These are phyloP conservation scores for Verticillium dahliae DNA, from an alignment of 2,329 filamentous ascomycete species.

Conservation along the genomic window DNA sequence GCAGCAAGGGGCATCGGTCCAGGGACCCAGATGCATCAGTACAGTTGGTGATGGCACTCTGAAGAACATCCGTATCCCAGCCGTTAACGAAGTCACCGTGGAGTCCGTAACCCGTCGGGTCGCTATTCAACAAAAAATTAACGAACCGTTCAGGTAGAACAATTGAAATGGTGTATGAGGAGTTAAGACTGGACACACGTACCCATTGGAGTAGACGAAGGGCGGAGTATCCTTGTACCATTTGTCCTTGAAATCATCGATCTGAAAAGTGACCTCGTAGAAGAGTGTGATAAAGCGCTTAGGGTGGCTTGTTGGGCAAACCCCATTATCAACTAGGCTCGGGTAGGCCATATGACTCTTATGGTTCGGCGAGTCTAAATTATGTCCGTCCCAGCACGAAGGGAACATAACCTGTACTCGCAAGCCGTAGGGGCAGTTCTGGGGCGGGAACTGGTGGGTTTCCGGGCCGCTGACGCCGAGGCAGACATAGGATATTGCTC, in stretches of 20 bases:
- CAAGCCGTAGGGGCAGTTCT: conserved; percentile 44
- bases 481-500: conserved; percentile 51
- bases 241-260: conserved; percentile 12
- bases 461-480: conserved; percentile 38
- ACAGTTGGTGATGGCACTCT: conserved; percentile 59
- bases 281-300: conserved; percentile 10
- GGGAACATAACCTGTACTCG: conserved; percentile 52
- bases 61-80: not conserved
- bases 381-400: conserved; percentile 56
- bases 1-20: conserved; percentile 53
- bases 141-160: not conserved
- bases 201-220: conserved; percentile 49
- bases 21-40: conserved; percentile 52
- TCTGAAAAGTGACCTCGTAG: conserved; percentile 10
- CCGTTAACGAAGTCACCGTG: conserved; percentile 11
- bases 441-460: conserved; percentile 44
- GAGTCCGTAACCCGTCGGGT: conserved; percentile 5
- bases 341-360: conserved; percentile 51
- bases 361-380: conserved; percentile 48
- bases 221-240: conserved; percentile 11
- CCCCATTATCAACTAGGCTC: conserved; percentile 9
- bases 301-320: conserved; percentile 10
- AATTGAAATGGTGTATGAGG: not conserved
- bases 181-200: conserved; percentile 6
- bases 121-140: not conserved